These are phyloP conservation scores for Penicillium vulpinum DNA, from an alignment of 2,329 filamentous ascomycete genomes.

Conservation along the genomic window DNA sequence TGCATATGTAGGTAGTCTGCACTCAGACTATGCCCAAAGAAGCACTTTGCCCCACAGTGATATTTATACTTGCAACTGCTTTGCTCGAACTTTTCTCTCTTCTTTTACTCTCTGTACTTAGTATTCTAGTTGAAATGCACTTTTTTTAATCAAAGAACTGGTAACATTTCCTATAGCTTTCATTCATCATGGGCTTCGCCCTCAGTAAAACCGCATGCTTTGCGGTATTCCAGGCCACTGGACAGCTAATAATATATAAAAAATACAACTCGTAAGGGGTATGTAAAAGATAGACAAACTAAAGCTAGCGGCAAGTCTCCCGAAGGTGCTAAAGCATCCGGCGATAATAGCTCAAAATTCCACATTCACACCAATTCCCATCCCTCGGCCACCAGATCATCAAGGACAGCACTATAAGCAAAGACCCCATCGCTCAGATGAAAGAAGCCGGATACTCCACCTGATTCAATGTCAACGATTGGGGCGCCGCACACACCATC, in stretches of 20 bases:
- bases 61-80: too few species aligned
- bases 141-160: too few species aligned
- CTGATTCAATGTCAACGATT: slow-evolving; percentile 9
- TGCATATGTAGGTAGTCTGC: too few species aligned
- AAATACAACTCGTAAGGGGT: not conserved
- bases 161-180: not conserved
- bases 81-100: too few species aligned
- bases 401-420: slow-evolving; percentile 3
- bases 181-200: not conserved
- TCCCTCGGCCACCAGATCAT: slow-evolving; percentile 14
- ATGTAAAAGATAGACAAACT: not conserved
- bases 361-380: slow-evolving; percentile 12
- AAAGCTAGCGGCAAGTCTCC: not conserved
- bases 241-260: not conserved
- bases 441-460: slow-evolving; percentile 10
- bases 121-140: too few species aligned
- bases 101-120: too few species aligned
- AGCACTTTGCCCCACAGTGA: too few species aligned
- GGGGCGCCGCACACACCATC: slow-evolving; percentile 9
- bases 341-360: not conserved
- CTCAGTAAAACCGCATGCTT: not conserved
- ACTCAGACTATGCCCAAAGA: too few species aligned
- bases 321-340: not conserved
- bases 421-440: slow-evolving; percentile 9
- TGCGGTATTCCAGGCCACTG: not conserved